Conservation (phyloP, 2,329 filamentous ascomycete species). For the Colletotrichum viniferum region DNA sequence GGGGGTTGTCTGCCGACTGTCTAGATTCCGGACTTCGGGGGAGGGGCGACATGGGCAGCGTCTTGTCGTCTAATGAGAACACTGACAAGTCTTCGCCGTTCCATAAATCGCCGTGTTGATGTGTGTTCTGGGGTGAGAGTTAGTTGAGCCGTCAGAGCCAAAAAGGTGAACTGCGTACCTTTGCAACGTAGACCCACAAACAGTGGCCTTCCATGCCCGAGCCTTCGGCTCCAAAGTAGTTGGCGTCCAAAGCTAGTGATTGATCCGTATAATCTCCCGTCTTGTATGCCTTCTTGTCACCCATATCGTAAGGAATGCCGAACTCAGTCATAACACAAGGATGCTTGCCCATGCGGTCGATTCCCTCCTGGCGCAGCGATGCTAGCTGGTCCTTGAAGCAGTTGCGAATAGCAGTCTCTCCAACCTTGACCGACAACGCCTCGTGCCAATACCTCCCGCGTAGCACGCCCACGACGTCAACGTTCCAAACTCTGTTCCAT, state of each 20-base stretch:
- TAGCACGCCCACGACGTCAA: constrained; percentile 91
- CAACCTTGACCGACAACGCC: constrained; percentile 89
- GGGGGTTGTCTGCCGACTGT: constrained; percentile 20
- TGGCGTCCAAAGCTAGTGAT: constrained; percentile 91
- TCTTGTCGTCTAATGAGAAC: constrained; percentile 80
- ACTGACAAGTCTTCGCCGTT: constrained; percentile 98
- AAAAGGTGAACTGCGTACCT: constrained; percentile 48
- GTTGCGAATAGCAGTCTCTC: constrained; percentile 92
- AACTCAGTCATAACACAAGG: constrained; percentile 94
- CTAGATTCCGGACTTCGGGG: constrained; percentile 44
- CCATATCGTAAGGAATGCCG: constrained; percentile 98
- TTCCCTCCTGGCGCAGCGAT: constrained; percentile 82
- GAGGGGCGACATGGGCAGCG: constrained; percentile 56
- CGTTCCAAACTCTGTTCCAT: constrained; percentile 97
- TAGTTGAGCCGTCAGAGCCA: neutral
- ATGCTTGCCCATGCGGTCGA: constrained; percentile 86
- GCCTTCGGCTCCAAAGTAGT: constrained; percentile 90
- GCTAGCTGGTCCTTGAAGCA: constrained; percentile 88
- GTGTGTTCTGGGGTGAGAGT: constrained; percentile 68
- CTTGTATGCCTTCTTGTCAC: constrained; percentile 92
- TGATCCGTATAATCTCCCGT: constrained; percentile 96
- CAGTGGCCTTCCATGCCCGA: constrained; percentile 84
- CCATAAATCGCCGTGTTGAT: constrained; percentile 91
- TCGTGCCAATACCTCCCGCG: constrained; percentile 88
- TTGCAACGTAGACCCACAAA: constrained; percentile 83